Percentiles rank a stretch among this genome's conserved stretches.
These are phyloP conservation scores for Smithsoniella earleae DNA, from an alignment of 163 green algal species.

Conservation along the genomic window DNA sequence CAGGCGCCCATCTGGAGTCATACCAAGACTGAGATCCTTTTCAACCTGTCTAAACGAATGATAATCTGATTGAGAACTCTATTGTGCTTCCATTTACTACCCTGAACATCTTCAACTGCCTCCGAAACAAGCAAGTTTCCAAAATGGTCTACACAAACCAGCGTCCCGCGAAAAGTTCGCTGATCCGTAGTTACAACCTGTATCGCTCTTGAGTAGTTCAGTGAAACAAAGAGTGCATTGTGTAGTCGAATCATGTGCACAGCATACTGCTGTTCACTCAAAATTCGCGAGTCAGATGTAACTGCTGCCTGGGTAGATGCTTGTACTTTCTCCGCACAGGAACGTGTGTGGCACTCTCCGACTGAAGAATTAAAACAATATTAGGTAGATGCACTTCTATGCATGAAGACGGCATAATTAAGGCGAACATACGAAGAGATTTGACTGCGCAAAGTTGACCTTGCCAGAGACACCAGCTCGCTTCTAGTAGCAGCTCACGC, in stretches of 20 bases:
- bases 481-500: too few relatives aligned
- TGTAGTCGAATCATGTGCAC: not conserved
- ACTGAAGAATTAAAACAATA: not conserved
- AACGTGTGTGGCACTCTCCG: not conserved
- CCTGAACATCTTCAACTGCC: not conserved
- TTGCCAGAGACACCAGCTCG: not conserved
- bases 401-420: not conserved
- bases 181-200: not conserved
- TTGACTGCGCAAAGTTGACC: not conserved
- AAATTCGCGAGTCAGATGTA: not conserved
- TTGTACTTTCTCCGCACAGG: not conserved
- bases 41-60: not conserved
- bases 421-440: not conserved
- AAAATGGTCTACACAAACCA: not conserved
- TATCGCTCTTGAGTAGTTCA: not conserved
- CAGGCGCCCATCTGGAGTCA: not conserved
- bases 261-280: not conserved
- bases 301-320: not conserved
- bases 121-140: not conserved
- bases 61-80: conserved; percentile 11
- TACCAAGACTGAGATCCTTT: not conserved
- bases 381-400: not conserved
- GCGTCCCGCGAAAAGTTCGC: not conserved
- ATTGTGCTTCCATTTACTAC: not conserved
- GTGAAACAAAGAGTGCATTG: not conserved